Evolutionary conservation across 345 rosid species (phyloP), one percentile per base, ranked within the genome.

Genomic region (Syzygium oleosum): DNA sequence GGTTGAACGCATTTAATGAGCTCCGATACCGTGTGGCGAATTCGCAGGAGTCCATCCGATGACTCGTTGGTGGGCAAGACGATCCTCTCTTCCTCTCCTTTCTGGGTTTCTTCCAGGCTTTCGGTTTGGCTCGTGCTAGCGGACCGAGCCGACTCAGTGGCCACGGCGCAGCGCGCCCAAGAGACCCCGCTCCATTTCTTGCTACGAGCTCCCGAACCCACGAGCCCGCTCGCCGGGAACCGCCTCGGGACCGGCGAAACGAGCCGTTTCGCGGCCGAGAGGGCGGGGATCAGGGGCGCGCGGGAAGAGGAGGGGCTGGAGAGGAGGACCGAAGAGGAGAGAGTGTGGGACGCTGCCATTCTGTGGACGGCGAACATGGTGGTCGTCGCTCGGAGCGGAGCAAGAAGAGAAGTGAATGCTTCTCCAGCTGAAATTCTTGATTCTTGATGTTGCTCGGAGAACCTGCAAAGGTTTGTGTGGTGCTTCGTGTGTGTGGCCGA

Each of bases 21-120:
- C 86, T 84, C 52, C 54, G 29, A 11, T 91, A 97, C 99, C 92
- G 99, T 95, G 90, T 97, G 99, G 52, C 99, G 95, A 89, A 95
- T 94, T 88, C 93, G 93, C 61, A 97, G 89, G 17, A 98, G 97
- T 73, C 90, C 88, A 84, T 95, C 94, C 52, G 99, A 96, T 1
- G 99, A 96, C 29, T 95, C 94, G 85, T 98, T 96, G 51, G 96
- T 95, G 27, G 99, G 99, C 87, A 98, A 95, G 58, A 90, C 92
- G 68, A 94, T 87, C 84, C 84, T 92, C 84, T 89, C 87, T 31
- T 88, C 93, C 43, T 51, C 88, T 38, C 85, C 87, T 61, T 91
- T 88, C 87, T 84, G 86, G 90, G 38, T 90, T 10, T 79, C 93
- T 6, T 53, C 86, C 61, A 68, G 41, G 83, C 87, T 90, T 29